Percentiles rank a stretch among this genome's conserved stretches.
phyloP scores from a whole-genome alignment of 2,329 filamentous ascomycete genomes.

The Myriosclerotinia scirpicola region DNA sequence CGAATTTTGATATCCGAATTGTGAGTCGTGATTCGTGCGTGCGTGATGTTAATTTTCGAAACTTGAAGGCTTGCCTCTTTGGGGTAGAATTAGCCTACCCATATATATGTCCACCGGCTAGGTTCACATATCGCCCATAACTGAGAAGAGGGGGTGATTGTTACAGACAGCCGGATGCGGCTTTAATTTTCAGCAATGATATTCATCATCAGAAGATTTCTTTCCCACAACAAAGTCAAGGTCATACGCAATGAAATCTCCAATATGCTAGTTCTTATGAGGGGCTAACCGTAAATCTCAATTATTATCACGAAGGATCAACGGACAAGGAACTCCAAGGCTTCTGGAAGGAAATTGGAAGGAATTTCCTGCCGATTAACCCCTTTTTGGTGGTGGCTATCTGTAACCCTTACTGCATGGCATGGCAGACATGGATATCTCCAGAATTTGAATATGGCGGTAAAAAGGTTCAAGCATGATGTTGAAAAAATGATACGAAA shows the following conservation, averaged over 20 bases:
- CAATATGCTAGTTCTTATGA: neutral
- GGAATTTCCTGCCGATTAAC: slow-evolving; percentile 14
- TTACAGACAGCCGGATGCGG: slow-evolving; percentile 1
- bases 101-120: neutral
- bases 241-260: neutral
- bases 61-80: slow-evolving; percentile 6
- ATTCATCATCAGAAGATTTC: neutral
- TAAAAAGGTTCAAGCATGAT: neutral
- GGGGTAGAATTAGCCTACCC: neutral
- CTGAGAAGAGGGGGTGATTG: slow-evolving; percentile 6
- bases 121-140: slow-evolving; percentile 10
- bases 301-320: neutral
- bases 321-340: neutral
- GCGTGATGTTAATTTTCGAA: slow-evolving; percentile 1
- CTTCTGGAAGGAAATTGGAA: slow-evolving; percentile 24
- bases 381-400: slow-evolving; percentile 23
- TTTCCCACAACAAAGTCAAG: neutral
- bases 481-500: neutral
- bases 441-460: slow-evolving; percentile 1
- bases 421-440: neutral
- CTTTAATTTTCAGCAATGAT: slow-evolving; percentile 5
- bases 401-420: slow-evolving; percentile 7
- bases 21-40: neutral
- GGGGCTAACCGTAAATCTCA: neutral
- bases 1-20: neutral